A percentile compares a stretch with the other conserved stretches of the same genome.
These are phyloP conservation scores for Golubevia pallescens DNA, from an alignment of 1,284 basidiomycete species.

Conservation along the genomic window DNA sequence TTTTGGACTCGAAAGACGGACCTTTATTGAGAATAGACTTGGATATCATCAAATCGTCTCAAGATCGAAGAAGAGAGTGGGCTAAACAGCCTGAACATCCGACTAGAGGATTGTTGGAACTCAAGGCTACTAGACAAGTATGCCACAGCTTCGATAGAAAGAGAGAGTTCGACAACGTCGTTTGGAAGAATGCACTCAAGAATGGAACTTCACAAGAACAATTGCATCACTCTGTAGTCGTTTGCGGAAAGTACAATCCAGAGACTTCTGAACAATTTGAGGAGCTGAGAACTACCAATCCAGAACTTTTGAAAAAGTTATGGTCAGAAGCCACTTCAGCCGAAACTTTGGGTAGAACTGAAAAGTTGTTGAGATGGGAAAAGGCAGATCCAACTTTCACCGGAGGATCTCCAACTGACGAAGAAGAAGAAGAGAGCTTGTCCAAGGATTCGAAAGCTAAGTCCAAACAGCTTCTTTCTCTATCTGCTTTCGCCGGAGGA, in stretches of 20 bases:
- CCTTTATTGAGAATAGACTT: slow-evolving; percentile 36
- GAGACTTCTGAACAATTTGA: slow-evolving; percentile 16
- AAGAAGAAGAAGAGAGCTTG: neutral
- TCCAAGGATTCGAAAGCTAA: neutral
- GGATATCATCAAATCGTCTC: slow-evolving; percentile 12
- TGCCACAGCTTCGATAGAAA: neutral
- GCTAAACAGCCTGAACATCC: slow-evolving; percentile 30
- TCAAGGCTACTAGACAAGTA: slow-evolving; percentile 4
- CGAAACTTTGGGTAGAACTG: neutral
- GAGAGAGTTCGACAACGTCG: slow-evolving; percentile 9
- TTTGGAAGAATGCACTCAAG: slow-evolving; percentile 22
- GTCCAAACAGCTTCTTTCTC: neutral
- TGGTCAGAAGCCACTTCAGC: slow-evolving; percentile 20
- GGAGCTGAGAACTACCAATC: slow-evolving; percentile 14
- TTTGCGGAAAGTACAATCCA: slow-evolving; percentile 17
- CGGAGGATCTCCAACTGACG: neutral
- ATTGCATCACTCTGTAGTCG: slow-evolving; percentile 32
- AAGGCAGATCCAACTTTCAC: neutral
- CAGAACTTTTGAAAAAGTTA: slow-evolving; percentile 9
- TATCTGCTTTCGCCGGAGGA: neutral
- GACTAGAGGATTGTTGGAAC: slow-evolving; percentile 4
- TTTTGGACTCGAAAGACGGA: slow-evolving; percentile 29
- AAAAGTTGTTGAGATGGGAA: neutral
- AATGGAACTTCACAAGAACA: slow-evolving; percentile 21
- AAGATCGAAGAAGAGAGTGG: slow-evolving; percentile 34